Evolutionary conservation across 2,329 filamentous ascomycete genomes (phyloP), one percentile per base, ranked within the genome.

Genomic region (Aspergillus japonicus): DNA sequence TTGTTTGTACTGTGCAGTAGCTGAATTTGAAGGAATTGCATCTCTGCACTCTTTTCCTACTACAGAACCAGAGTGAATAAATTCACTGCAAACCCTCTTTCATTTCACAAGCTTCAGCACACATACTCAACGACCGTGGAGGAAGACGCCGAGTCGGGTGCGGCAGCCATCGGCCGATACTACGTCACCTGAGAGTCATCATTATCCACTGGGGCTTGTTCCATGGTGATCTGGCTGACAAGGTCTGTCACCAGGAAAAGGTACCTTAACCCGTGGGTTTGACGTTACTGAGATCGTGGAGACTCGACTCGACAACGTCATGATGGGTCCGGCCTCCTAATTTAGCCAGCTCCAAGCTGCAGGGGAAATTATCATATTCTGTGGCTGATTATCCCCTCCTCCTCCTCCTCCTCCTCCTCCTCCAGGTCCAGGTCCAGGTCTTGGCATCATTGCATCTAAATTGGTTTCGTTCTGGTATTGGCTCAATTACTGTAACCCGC

Each of bases 401-500:
- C 2, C 21, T 21, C 21, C 21, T 21, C 21, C 21, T 21, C 21
- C 21, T 21, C 21, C 21, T 21, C 21, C 21, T 21, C 21, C 7
- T 7, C 39, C 39, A 8, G 14, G 16, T n/a, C 16, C 39, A 16
- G 39, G 6, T n/a, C 3, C 3, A 19, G 16, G 12, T 19, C 39
- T 44, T 44, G 39, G 31, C 50, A 33, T 33, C 33, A 51, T 54
- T 31, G 24, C 11, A 39, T 55, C 53, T 55, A 19, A 44, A 44
- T n/a, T 44, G 39, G 14, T 44, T 44, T 44, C 39, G 39, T 44
- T 44, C 39, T 44, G 39, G 39, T n/a, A 44, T 47, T 55, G 53
- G 47, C 53, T 55, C 29, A 23, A 55, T 55, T 47, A 57, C 35
- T 57, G 16, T 56, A 26, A 57, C 29, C 56, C 53, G 53, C 53